Conservation (phyloP, 805 yeast species). For the Pichia californica region DNA sequence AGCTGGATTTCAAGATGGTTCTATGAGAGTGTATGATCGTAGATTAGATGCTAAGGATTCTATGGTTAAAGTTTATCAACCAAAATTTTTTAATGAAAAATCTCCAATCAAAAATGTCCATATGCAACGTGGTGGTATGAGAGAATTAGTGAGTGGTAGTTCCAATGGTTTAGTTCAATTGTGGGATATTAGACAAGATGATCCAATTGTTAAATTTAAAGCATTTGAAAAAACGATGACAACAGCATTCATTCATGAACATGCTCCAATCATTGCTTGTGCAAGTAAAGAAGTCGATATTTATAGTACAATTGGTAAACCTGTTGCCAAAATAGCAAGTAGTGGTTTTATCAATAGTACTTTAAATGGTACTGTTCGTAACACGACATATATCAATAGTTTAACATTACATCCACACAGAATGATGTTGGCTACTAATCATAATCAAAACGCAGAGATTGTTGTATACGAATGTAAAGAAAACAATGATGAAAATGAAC, state of each 20-base stretch:
- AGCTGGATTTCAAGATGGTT: conserved; percentile 90
- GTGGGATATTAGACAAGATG: conserved; percentile 81
- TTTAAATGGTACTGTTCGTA: conserved; percentile 39
- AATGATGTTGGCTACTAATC: conserved; percentile 85
- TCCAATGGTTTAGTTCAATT: conserved; percentile 75
- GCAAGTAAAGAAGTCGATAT: conserved; percentile 75
- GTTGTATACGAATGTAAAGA: conserved; percentile 53
- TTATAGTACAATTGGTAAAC: conserved; percentile 82
- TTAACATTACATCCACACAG: conserved; percentile 87
- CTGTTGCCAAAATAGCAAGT: conserved; percentile 48
- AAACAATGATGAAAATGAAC: conserved; percentile 14
- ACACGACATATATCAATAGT: conserved; percentile 52
- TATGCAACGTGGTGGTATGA: conserved; percentile 93
- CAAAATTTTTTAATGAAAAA: conserved; percentile 23
- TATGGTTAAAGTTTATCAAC: conserved; percentile 77
- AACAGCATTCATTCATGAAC: conserved; percentile 83
- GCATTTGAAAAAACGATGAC: conserved; percentile 51
- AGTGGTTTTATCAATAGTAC: conserved; percentile 31
- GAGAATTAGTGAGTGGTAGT: conserved; percentile 82
- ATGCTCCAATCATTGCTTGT: conserved; percentile 89
- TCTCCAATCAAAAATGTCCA: conserved; percentile 61
- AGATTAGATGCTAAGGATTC: conserved; percentile 79
- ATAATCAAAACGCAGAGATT: conserved; percentile 69
- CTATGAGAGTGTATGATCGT: conserved; percentile 84
- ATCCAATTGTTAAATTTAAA: conserved; percentile 61